Conservation (phyloP, 495 filamentous ascomycete genomes). For the Saxophila tyrrhenica region DNA sequence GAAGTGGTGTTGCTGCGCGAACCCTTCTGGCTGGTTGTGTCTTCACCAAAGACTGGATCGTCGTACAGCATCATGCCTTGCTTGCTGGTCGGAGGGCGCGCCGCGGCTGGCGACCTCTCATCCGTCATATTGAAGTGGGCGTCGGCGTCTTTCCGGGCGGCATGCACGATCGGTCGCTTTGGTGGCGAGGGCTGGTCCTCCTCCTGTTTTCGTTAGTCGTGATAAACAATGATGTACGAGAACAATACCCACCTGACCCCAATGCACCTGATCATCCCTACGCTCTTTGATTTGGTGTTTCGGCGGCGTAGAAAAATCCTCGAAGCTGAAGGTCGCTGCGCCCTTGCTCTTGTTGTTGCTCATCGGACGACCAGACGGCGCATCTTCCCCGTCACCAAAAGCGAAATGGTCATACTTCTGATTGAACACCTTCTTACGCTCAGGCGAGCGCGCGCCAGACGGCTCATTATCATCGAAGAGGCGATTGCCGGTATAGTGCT, state of each 20-base stretch:
- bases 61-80: slow-evolving; percentile 63
- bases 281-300: slow-evolving; percentile 45
- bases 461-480: slow-evolving; percentile 54
- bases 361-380: slow-evolving; percentile 29
- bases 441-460: slow-evolving; percentile 30
- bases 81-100: slow-evolving; percentile 35
- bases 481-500: slow-evolving; percentile 57
- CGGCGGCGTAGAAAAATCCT: slow-evolving; percentile 70
- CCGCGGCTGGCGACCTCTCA: slow-evolving; percentile 34
- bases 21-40: slow-evolving; percentile 18
- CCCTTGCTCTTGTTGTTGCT: slow-evolving; percentile 45
- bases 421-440: slow-evolving; percentile 50
- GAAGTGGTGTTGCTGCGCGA: slow-evolving; percentile 46
- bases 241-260: slow-evolving; percentile 29
- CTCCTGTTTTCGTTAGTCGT: slow-evolving; percentile 8
- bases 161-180: slow-evolving; percentile 41
- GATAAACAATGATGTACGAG: background rate
- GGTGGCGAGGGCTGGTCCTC: slow-evolving; percentile 25
- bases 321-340: slow-evolving; percentile 59
- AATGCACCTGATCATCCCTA: slow-evolving; percentile 52
- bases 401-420: slow-evolving; percentile 83
- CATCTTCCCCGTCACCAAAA: slow-evolving; percentile 54
- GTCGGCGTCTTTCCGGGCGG: slow-evolving; percentile 67
- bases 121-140: slow-evolving; percentile 68
- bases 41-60: slow-evolving; percentile 51